phyloP scores from a whole-genome alignment of 2,329 filamentous ascomycete species.

The Paraphoma chrysanthemicola region DNA sequence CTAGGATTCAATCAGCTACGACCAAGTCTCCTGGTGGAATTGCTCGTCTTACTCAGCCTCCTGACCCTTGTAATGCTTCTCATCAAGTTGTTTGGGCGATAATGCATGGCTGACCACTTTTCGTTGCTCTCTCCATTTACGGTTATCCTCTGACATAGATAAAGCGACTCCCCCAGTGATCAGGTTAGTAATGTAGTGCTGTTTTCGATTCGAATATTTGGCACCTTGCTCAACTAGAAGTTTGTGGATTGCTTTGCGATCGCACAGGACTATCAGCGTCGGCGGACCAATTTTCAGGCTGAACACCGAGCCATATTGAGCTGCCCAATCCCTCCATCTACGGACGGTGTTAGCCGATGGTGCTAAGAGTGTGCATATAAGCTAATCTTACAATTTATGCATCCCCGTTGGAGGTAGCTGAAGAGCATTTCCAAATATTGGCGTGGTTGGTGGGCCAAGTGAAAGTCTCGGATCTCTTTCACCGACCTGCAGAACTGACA shows the following conservation, averaged over 20 bases:
- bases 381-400: neutral
- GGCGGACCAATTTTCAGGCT: slow-evolving; percentile 25
- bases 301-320: slow-evolving; percentile 23
- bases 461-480: slow-evolving; percentile 3
- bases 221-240: slow-evolving; percentile 27
- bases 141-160: neutral
- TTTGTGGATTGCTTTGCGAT: slow-evolving; percentile 20
- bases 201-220: slow-evolving; percentile 18
- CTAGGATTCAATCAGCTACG: too few relatives aligned
- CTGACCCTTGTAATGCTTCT: neutral
- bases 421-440: slow-evolving; percentile 28
- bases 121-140: neutral
- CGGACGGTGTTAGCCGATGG: neutral
- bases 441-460: slow-evolving; percentile 25
- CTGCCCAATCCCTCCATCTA: slow-evolving; percentile 26
- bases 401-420: neutral
- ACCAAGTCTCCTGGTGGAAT: too few relatives aligned
- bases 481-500: neutral
- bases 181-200: slow-evolving; percentile 2
- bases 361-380: neutral
- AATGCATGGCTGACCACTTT: neutral
- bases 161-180: neutral
- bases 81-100: neutral
- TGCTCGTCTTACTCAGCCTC: neutral
- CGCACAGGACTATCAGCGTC: slow-evolving; percentile 25